Base-by-base conservation (phyloP, 1,139 yeast species). In the Blastobotrys apis region DNA sequence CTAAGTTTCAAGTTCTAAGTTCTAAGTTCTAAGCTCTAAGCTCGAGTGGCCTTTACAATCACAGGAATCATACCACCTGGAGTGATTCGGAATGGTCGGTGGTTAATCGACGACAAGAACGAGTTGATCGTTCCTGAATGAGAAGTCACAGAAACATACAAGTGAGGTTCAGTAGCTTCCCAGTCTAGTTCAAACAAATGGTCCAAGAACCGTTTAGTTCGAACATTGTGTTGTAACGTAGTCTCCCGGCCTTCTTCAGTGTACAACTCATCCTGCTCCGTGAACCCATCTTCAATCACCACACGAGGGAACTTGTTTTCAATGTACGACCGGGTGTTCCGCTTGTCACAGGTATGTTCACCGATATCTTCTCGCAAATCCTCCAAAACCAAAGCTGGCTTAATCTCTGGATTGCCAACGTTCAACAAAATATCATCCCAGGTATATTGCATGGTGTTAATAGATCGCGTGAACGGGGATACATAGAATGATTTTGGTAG, bases 1-100 rank as follows among this genome's bases (percentile, higher is more conserved):
- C n/a, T n/a, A n/a, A n/a, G n/a, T n/a, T n/a, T n/a, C n/a, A n/a
- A n/a, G n/a, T n/a, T n/a, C n/a, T n/a, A n/a, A n/a, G n/a, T n/a
- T n/a, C n/a, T n/a, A n/a, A n/a, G n/a, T n/a, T n/a, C n/a, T n/a
- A n/a, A n/a, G n/a, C n/a, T n/a, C n/a, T 19, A 31, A 19, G 40
- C n/a, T 27, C 30, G 23, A 21, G 44, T 40, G 4, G 53, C 53
- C 36, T 42, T 43, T 12, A 80, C 72, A 8, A 79, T 72, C 23
- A 79, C 68, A 1, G 84, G 84, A 23, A 80, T 71, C 78, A 80
- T 75, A 3, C 84, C 84, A 0, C 85, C 86, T 0, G 84, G 78
- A 10, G 78, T 72, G 35, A 80, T 70, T n/a, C 78, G 68, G 55
- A 77, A 80, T 39, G 65, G 63, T 43, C 82, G 64, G 56, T 80